phyloP scores from a whole-genome alignment of 371 early-diverging fungal species.

The Mortierella sp. region DNA sequence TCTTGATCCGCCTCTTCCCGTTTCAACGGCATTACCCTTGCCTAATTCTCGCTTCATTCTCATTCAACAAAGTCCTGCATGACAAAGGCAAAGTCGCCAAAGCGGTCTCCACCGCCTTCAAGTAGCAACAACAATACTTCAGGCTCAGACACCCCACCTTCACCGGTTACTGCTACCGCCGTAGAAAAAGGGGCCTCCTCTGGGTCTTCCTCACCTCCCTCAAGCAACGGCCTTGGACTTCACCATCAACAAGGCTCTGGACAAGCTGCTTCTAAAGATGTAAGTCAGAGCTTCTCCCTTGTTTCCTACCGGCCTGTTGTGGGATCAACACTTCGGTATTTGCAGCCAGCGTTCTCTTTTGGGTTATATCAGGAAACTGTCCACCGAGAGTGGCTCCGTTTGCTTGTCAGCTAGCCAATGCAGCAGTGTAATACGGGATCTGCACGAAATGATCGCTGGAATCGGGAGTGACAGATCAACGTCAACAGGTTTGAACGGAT shows the following conservation, averaged over 20 bases:
- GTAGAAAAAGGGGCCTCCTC: neutral
- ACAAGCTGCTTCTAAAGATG: conserved; percentile 34
- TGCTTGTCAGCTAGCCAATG: too few relatives aligned
- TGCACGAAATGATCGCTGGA: too few relatives aligned
- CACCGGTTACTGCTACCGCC: neutral
- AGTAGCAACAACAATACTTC: conserved; percentile 7
- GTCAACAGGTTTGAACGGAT: too few relatives aligned
- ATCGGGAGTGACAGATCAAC: too few relatives aligned
- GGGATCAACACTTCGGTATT: too few relatives aligned
- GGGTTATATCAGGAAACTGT: too few relatives aligned
- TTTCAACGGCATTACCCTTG: neutral
- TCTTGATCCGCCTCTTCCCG: neutral
- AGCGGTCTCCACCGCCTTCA: conserved; percentile 32
- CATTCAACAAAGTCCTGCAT: conserved; percentile 14
- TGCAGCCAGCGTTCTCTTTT: too few relatives aligned
- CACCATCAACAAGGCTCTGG: conserved; percentile 21
- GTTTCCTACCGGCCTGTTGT: too few relatives aligned
- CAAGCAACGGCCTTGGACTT: conserved; percentile 11
- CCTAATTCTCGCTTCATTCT: neutral
- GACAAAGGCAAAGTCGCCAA: conserved; percentile 49
- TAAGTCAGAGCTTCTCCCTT: neutral
- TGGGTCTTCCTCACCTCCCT: neutral
- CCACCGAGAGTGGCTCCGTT: too few relatives aligned
- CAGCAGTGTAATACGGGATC: too few relatives aligned
- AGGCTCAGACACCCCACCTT: neutral